A percentile compares a stretch with the other conserved stretches of the same genome.
These are phyloP conservation scores for Macrolepiota fuliginosa DNA, from an alignment of 768 basidiomycete genomes.

Conservation along the genomic window DNA sequence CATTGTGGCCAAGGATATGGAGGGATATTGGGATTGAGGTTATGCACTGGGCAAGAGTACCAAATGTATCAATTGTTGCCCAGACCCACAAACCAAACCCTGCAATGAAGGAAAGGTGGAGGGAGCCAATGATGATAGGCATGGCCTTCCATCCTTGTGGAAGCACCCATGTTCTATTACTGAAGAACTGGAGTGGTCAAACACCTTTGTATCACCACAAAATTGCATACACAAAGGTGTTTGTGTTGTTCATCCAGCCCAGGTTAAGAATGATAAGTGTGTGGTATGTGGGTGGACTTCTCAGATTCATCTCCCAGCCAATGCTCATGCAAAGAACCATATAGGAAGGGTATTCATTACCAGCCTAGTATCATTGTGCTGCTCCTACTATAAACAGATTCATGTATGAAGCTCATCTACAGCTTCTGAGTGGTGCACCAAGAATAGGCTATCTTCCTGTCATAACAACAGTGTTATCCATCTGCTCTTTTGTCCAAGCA, in stretches of 20 bases:
- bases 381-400: too few relatives aligned
- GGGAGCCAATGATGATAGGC: conserved; percentile 1
- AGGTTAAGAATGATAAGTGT: conserved; percentile 22
- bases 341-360: too few relatives aligned
- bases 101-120: conserved; percentile 14
- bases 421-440: too few relatives aligned
- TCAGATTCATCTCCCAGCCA: too few relatives aligned
- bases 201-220: conserved; percentile 7
- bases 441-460: too few relatives aligned
- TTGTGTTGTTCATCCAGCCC: conserved; percentile 27
- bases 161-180: too few relatives aligned
- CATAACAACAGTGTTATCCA: too few relatives aligned
- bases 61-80: neutral
- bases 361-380: too few relatives aligned
- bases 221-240: conserved; percentile 14
- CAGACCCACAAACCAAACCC: conserved; percentile 15
- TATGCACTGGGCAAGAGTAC: neutral
- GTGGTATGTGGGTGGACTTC: conserved; percentile 21
- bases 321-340: too few relatives aligned
- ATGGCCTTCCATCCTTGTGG: neutral
- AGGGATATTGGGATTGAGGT: neutral
- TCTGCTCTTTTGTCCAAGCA: too few relatives aligned
- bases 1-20: neutral
- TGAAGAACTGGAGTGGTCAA: too few relatives aligned
- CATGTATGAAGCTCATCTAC: too few relatives aligned